These are phyloP conservation scores for Monosporascus sp. DNA, from an alignment of 2,329 filamentous ascomycete species.

Conservation along the genomic window DNA sequence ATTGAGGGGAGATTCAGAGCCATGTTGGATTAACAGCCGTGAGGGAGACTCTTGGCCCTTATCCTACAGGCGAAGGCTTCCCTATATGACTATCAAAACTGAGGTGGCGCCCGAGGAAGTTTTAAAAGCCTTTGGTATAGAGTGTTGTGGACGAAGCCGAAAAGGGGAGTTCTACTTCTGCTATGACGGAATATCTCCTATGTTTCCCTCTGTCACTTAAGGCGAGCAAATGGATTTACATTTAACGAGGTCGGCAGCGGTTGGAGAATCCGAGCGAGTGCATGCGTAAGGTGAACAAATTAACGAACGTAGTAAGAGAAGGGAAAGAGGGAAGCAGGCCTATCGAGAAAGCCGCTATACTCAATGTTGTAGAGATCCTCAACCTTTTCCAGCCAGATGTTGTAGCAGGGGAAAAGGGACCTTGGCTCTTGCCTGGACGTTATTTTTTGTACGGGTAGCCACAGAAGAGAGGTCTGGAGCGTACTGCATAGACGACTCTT, in stretches of 20 bases:
- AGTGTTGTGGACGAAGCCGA: neutral
- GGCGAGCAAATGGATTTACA: neutral
- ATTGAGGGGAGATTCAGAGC: slow-evolving; percentile 52
- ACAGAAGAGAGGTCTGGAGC: too few relatives aligned
- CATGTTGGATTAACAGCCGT: slow-evolving; percentile 43
- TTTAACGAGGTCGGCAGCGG: neutral
- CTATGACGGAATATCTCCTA: neutral
- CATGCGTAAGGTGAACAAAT: neutral
- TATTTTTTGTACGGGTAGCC: too few relatives aligned
- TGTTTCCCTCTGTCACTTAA: neutral
- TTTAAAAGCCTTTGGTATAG: neutral
- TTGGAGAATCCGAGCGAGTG: neutral
- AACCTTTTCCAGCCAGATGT: neutral
- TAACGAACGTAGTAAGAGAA: neutral
- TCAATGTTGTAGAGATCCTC: neutral
- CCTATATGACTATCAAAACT: slow-evolving; percentile 8
- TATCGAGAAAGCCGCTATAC: neutral
- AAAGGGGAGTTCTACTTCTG: neutral
- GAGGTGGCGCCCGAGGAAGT: neutral
- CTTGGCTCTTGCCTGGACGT: too few relatives aligned
- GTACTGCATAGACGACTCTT: neutral
- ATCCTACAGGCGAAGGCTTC: slow-evolving; percentile 10
- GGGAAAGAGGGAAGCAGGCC: neutral
- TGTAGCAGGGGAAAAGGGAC: neutral
- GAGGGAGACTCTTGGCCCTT: slow-evolving; percentile 14